Conservation (phyloP, 176 grass and related monocot species). For the Ananas comosus region DNA sequence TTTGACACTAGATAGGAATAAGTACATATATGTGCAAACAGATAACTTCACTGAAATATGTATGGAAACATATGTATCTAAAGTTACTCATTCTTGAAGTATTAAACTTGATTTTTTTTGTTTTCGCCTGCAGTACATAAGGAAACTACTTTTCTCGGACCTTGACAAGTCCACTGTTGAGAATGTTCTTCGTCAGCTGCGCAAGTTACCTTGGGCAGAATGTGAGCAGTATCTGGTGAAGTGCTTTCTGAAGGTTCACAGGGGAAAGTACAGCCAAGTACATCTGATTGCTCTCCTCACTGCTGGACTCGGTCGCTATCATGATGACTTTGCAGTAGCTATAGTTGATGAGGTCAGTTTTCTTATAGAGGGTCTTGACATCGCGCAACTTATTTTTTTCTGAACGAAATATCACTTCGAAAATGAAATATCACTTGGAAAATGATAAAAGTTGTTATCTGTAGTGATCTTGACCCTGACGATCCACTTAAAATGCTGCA, state of each 20-base stretch:
- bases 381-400: neutral
- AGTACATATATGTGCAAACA: too few relatives aligned
- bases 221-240: slow-evolving; percentile 84
- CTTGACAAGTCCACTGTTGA: slow-evolving; percentile 87
- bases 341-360: slow-evolving; percentile 83
- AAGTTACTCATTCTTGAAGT: slow-evolving; percentile 14
- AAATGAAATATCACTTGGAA: neutral
- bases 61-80: neutral
- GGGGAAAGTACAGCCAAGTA: slow-evolving; percentile 95
- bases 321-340: slow-evolving; percentile 72
- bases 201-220: slow-evolving; percentile 93
- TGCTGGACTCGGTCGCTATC: slow-evolving; percentile 76
- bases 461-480: too few relatives aligned
- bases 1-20: neutral
- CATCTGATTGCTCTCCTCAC: slow-evolving; percentile 87
- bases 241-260: slow-evolving; percentile 98
- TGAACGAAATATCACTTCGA: neutral
- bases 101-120: slow-evolving; percentile 20
- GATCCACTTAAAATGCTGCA: too few relatives aligned
- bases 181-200: slow-evolving; percentile 85
- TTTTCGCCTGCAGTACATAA: slow-evolving; percentile 65
- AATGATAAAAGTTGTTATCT: too few relatives aligned
- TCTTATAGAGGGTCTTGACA: slow-evolving; percentile 6
- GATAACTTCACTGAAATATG: too few relatives aligned
- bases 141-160: slow-evolving; percentile 91